Percentiles rank a stretch among this genome's conserved stretches.
Evolutionary conservation across 2,329 filamentous ascomycete species (phyloP).

Genomic region (Incumbomyces delicatus): DNA sequence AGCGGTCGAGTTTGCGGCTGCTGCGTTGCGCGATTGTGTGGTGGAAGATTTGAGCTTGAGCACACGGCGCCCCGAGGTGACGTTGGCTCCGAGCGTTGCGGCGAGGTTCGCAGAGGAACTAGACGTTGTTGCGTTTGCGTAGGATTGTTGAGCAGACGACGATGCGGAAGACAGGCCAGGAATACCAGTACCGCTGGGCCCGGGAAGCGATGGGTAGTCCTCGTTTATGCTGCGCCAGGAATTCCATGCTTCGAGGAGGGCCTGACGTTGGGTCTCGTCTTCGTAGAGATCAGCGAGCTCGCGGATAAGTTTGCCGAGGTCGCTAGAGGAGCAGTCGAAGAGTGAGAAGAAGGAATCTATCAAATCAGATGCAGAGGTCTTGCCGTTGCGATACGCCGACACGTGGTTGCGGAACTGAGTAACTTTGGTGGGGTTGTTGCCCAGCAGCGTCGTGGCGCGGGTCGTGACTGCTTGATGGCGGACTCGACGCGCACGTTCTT

Average conservation of each 20-base stretch:
- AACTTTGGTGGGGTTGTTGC: constrained; percentile 66
- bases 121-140: constrained; percentile 16
- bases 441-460: constrained; percentile 69
- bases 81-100: constrained; percentile 21
- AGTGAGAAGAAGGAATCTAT: constrained; percentile 81
- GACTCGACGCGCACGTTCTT: constrained; percentile 69
- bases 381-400: constrained; percentile 63
- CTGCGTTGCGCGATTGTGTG: constrained; percentile 52
- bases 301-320: constrained; percentile 79
- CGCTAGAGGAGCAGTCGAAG: constrained; percentile 69
- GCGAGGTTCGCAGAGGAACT: constrained; percentile 39
- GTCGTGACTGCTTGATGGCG: constrained; percentile 80
- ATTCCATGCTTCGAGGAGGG: constrained; percentile 75
- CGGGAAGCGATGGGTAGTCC: constrained; percentile 82
- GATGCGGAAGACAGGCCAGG: constrained; percentile 30
- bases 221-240: constrained; percentile 95
- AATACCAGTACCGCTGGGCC: constrained; percentile 54
- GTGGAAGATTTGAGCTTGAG: constrained; percentile 61
- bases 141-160: constrained; percentile 26
- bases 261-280: constrained; percentile 61
- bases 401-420: constrained; percentile 68
- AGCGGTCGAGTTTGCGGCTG: constrained; percentile 49
- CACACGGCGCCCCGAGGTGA: constrained; percentile 46
- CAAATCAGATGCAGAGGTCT: constrained; percentile 62
- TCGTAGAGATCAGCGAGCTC: constrained; percentile 92